These are phyloP conservation scores for Tremella mesenterica DNA, from an alignment of 768 basidiomycete species.

Conservation along the genomic window DNA sequence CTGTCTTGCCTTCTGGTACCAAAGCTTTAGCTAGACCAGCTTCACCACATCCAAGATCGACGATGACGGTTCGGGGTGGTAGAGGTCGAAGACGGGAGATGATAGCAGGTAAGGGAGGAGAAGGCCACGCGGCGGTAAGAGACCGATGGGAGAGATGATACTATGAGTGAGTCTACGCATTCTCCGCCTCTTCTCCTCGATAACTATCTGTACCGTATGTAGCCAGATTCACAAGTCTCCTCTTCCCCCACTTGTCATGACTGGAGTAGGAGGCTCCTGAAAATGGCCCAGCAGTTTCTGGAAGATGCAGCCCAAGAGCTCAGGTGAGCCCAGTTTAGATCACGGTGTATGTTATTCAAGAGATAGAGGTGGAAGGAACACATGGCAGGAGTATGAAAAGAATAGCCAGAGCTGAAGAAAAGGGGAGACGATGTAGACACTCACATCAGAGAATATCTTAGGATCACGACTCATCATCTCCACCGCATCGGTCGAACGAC, in stretches of 20 bases:
- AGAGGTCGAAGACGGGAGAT: slow-evolving; percentile 58
- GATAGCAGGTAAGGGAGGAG: slow-evolving; percentile 82
- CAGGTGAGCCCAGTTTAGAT: too few species aligned
- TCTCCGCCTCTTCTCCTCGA: too few species aligned
- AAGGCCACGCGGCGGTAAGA: slow-evolving; percentile 88
- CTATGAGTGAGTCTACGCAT: slow-evolving; percentile 46
- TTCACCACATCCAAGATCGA: slow-evolving; percentile 92
- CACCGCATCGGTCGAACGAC: slow-evolving; percentile 62
- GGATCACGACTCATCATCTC: slow-evolving; percentile 78
- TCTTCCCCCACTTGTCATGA: too few species aligned
- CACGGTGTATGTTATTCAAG: too few species aligned
- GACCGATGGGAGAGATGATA: slow-evolving; percentile 87
- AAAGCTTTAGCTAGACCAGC: slow-evolving; percentile 73
- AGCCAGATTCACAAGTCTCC: too few species aligned
- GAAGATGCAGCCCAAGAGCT: too few species aligned
- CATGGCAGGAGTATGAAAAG: too few species aligned
- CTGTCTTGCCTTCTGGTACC: slow-evolving; percentile 53
- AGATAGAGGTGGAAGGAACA: too few species aligned
- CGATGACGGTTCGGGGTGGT: slow-evolving; percentile 63
- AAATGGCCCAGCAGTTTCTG: too few species aligned
- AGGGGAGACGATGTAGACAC: slow-evolving; percentile 17
- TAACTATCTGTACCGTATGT: too few species aligned
- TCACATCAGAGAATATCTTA: slow-evolving; percentile 70
- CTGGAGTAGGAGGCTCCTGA: too few species aligned
- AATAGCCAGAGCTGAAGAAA: background rate